Evolutionary conservation across 78 protist species (phyloP), one percentile per base, ranked within the genome.

Genomic region (Dictyostelium citrinum): DNA sequence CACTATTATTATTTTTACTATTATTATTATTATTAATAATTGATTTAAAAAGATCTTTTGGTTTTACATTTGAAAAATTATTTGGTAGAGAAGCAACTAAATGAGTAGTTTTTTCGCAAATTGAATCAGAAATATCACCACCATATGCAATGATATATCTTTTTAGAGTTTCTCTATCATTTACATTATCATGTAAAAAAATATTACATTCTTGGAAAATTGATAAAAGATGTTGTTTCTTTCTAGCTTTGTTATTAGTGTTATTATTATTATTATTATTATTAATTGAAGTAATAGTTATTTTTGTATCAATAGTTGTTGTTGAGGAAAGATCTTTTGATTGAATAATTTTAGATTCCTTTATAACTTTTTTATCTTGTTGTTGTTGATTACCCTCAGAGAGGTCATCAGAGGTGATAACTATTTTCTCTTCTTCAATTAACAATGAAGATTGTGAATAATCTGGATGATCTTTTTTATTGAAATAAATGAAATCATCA

Each of bases 101-200:
- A 16, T 88, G 93, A 11, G 93, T 60, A 1, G 80, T 68, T 45
- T 76, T 33, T 3, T 61, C 82, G 20, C 16, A 29, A 0, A 82
- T 31, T 7, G 43, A 35, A 7, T 91, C 90, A 8, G 33, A 10
- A 20, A 91, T 22, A 35, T 72, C 74, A 46, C 95, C 95, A 55
- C 58, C 60, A 43, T 24, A 91, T 2, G 84, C 72, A 16, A 91
- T 55, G 41, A 91, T 91, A 64, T 91, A 91, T 70, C 95, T 82
- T 49, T 91, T 67, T 17, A 91, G 39, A 35, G 83, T 91, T 2
- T 81, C 95, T 12, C 24, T 72, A 24, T 84, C 95, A 37, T 78
- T 91, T 39, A 79, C 83, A 77, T 58, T 39, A 29, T n/a, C 78
- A 6, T 74, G 83, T 39, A 75, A 41, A 45, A 20, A 90, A 11